phyloP scores from a whole-genome alignment of 139 green algal genomes.

The Chlamydomonas applanata region DNA sequence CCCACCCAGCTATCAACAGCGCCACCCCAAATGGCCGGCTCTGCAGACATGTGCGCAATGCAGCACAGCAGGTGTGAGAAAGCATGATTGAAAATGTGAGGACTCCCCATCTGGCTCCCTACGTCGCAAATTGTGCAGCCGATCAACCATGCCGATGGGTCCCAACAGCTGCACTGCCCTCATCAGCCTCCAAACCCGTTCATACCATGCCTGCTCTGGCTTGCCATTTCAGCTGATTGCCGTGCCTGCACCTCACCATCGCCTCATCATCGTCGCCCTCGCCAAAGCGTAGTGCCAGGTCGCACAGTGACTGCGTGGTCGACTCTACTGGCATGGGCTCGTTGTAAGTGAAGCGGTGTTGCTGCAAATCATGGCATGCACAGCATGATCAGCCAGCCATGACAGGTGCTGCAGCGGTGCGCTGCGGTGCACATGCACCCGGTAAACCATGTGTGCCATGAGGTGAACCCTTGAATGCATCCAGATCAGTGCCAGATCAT shows the following conservation, averaged over 20 bases:
- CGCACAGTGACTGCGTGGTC: constrained; percentile 90
- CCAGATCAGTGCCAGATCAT: not conserved
- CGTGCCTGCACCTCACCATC: constrained; percentile 54
- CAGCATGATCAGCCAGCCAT: not conserved
- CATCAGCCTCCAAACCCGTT: too few relatives aligned
- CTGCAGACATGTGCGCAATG: constrained; percentile 40
- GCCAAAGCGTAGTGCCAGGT: constrained; percentile 94
- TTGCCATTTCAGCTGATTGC: not conserved
- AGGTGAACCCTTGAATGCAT: not conserved
- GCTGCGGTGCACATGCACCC: not conserved
- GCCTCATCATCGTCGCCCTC: constrained; percentile 88
- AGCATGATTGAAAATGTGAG: too few relatives aligned
- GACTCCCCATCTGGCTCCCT: too few relatives aligned
- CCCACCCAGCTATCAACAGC: constrained; percentile 92
- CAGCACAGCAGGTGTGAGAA: not conserved
- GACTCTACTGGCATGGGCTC: constrained; percentile 95
- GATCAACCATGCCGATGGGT: too few relatives aligned
- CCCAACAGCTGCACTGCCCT: too few relatives aligned
- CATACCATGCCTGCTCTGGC: too few relatives aligned
- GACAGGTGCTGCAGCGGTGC: too few relatives aligned
- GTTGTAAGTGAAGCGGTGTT: constrained; percentile 97
- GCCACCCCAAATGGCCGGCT: constrained; percentile 97
- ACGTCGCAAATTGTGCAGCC: not conserved
- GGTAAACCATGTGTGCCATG: not conserved
- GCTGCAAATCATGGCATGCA: constrained; percentile 56